A percentile compares a stretch with the other conserved stretches of the same genome.
Conservation (phyloP, 2,329 filamentous ascomycete species). For the Colletotrichum sp. region DNA sequence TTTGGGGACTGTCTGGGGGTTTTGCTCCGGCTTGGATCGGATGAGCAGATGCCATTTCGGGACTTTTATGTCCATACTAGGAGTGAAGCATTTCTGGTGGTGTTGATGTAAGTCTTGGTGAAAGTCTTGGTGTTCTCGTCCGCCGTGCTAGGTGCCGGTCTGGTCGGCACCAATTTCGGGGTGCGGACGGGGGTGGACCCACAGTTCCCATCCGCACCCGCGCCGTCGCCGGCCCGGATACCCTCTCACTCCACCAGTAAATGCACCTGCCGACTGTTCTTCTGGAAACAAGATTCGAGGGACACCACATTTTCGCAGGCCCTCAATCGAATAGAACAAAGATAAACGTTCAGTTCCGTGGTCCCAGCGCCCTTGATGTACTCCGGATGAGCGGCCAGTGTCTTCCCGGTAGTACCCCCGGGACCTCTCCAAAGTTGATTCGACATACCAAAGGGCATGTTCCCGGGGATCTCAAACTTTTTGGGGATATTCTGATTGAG, state of each 20-base stretch:
- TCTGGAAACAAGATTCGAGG: neutral
- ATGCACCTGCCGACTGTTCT: neutral
- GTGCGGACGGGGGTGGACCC: neutral
- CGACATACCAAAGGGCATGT: too few species aligned
- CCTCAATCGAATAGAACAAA: accelerated
- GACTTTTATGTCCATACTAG: neutral
- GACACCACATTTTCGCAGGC: accelerated
- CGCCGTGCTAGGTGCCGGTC: neutral
- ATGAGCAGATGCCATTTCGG: neutral
- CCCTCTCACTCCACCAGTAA: too few species aligned
- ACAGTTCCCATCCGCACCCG: neutral
- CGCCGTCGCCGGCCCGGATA: neutral
- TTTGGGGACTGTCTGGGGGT: neutral
- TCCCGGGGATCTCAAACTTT: too few species aligned
- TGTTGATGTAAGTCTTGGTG: neutral
- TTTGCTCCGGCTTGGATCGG: neutral
- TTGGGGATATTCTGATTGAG: accelerated
- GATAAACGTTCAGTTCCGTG: neutral
- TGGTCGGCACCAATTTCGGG: neutral
- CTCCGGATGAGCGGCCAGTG: neutral
- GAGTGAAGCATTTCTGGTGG: neutral
- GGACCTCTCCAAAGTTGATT: neutral
- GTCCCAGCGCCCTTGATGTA: neutral
- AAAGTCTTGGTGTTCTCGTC: neutral
- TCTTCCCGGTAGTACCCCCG: neutral